These are phyloP conservation scores for Acacia crassicarpa DNA, from an alignment of 306 rosid species.

Conservation along the genomic window DNA sequence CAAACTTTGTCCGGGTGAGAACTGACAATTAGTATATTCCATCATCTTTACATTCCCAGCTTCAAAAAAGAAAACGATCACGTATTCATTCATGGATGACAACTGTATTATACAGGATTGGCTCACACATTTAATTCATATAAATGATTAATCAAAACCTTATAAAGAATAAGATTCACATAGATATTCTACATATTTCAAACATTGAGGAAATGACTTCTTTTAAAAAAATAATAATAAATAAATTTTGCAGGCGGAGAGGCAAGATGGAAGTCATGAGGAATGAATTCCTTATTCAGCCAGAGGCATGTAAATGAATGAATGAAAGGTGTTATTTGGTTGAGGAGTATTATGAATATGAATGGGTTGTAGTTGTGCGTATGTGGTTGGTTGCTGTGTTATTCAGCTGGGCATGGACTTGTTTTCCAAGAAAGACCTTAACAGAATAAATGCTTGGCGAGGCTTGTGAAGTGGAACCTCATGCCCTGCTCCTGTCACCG, in stretches of 20 bases:
- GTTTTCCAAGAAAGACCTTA: slow-evolving; percentile 84
- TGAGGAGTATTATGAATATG: neutral
- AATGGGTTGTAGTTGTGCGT: neutral
- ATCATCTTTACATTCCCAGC: neutral
- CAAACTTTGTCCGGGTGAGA: neutral
- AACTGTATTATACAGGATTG: neutral
- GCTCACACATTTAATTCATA: neutral
- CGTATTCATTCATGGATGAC: neutral
- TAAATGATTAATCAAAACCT: neutral
- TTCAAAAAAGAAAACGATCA: neutral
- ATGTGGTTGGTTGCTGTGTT: neutral
- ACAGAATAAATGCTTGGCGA: slow-evolving; percentile 80
- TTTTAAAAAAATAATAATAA: neutral
- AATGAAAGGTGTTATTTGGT: neutral
- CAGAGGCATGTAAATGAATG: slow-evolving; percentile 27
- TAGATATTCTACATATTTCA: neutral
- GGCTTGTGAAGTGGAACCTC: slow-evolving; percentile 97
- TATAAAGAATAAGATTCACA: neutral
- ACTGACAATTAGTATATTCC: neutral
- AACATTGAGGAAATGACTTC: neutral
- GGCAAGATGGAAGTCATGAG: neutral
- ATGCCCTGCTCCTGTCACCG: slow-evolving; percentile 89
- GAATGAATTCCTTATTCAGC: slow-evolving; percentile 43
- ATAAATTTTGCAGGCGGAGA: neutral
- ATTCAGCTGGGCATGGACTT: slow-evolving; percentile 51